Evolutionary conservation across 768 basidiomycete genomes (phyloP).

Genomic region (Trametes gibbosa): DNA sequence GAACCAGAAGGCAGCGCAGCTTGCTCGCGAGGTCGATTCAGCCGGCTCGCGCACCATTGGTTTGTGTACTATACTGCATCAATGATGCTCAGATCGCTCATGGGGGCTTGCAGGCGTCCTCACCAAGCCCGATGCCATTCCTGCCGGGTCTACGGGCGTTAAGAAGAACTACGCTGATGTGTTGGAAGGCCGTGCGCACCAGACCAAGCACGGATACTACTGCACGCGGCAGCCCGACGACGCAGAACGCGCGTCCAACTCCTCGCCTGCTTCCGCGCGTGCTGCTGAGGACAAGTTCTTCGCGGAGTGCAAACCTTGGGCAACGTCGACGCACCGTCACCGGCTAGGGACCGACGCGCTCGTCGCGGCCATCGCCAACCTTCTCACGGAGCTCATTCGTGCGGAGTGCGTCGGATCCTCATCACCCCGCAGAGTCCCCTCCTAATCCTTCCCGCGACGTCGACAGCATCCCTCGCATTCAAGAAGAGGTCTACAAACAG

Average conservation of each 20-base stretch:
- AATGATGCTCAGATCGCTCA: conserved; percentile 27
- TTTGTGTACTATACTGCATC: conserved; percentile 12
- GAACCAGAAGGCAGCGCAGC: conserved; percentile 51
- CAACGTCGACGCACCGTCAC: conserved; percentile 38
- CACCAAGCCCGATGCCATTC: conserved; percentile 65
- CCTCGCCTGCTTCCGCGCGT: conserved; percentile 39
- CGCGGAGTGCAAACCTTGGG: conserved; percentile 49
- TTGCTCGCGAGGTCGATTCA: conserved; percentile 47
- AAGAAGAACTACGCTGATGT: conserved; percentile 48
- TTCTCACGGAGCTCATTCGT: conserved; percentile 37
- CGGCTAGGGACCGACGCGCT: conserved; percentile 58
- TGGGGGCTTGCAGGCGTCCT: conserved; percentile 59
- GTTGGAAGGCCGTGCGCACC: conserved; percentile 46
- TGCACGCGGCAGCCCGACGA: conserved; percentile 68
- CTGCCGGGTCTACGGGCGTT: conserved; percentile 39
- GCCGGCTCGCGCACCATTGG: conserved; percentile 54
- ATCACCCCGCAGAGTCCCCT: too few relatives aligned
- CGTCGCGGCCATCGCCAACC: conserved; percentile 45
- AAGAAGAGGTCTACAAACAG: too few relatives aligned
- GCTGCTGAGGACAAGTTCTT: conserved; percentile 44
- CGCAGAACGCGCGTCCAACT: conserved; percentile 40
- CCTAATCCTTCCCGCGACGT: too few relatives aligned
- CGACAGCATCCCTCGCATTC: too few relatives aligned
- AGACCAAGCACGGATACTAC: conserved; percentile 52
- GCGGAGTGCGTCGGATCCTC: conserved; percentile 4